Evolutionary conservation across 768 basidiomycete genomes (phyloP).

Genomic region (Boletus subcaerulescens): DNA sequence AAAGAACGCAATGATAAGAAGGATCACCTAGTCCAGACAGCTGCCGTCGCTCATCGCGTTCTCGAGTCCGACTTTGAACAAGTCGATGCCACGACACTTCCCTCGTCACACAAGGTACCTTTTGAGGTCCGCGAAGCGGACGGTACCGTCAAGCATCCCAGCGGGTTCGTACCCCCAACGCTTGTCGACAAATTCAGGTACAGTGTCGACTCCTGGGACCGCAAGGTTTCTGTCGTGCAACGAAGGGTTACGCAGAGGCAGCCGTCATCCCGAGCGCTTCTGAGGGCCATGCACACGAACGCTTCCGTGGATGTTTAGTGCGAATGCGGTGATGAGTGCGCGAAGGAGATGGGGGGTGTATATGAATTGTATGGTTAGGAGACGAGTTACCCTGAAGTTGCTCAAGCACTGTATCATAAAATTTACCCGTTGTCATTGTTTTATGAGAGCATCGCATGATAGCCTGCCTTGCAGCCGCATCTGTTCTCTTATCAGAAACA

Average conservation of each 20-base stretch:
- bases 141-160: conserved; percentile 39
- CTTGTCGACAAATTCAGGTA: conserved; percentile 36
- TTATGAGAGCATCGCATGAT: no score
- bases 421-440: no score
- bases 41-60: conserved; percentile 30
- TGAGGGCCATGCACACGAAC: conserved; percentile 25
- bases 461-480: no score
- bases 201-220: conserved; percentile 12
- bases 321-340: no score
- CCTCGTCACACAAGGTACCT: conserved; percentile 37
- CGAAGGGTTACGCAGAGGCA: conserved; percentile 8
- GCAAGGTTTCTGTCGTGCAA: conserved; percentile 14
- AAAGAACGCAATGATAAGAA: conserved; percentile 18
- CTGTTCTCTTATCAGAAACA: no score
- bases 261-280: conserved; percentile 11
- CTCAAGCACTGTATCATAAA: no score
- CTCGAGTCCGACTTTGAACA: conserved; percentile 29
- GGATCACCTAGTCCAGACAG: conserved; percentile 28
- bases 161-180: conserved; percentile 44
- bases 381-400: no score
- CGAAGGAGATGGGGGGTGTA: no score
- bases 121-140: conserved; percentile 39
- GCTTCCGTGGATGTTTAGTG: background rate
- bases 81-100: conserved; percentile 24
- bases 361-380: no score